Evolutionary conservation across 2,329 filamentous ascomycete genomes (phyloP), one percentile per base, ranked within the genome.

Genomic region (Stenocarpella maydis): DNA sequence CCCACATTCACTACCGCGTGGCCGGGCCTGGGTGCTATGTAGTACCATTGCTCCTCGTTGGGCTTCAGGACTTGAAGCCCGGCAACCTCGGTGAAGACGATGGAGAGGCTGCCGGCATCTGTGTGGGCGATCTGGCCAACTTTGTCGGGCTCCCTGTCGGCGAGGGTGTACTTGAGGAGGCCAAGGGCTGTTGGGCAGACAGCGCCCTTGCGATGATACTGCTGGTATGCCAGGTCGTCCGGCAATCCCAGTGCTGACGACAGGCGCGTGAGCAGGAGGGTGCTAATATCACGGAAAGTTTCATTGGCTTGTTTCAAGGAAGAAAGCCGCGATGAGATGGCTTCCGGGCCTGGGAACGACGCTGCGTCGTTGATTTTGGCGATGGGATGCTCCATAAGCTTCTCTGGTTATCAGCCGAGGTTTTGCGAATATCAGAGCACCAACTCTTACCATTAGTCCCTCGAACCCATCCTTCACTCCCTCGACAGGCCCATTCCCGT

Each of bases 61-160:
- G 58, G 58, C 43, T 63, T 63, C n/a, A 63, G 31, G 8, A 63
- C 43, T 6, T 63, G 58, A 5, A 63, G 58, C 1, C 58, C 58
- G 2, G 58, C 58, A 1, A 63, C 58, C 12, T 63, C 58, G 1
- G 58, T 63, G 43, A 63, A 63, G 14, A 63, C 58, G 26, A 63
- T 63, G 2, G 58, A 63, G n/a, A 63, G 58, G 2, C 58, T 63
- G 7, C 58, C 58, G 6, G 58, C 58, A 14, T 63, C 58, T 1
- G 41, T 63, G 58, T 63, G 58, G n/a, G 58, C 58, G 15, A 63
- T 63, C 28, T 63, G 58, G 8, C 58, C 58, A 2, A 63, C 58
- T 10, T 63, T 63, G 7, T 63, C 58, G 7, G 58, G 58, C 19
- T 63, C 58, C 19, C 9, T 34, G n/a, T 63, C 58, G 43, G 58